phyloP scores from a whole-genome alignment of 768 basidiomycete species.

The Boletus rubescentipes region DNA sequence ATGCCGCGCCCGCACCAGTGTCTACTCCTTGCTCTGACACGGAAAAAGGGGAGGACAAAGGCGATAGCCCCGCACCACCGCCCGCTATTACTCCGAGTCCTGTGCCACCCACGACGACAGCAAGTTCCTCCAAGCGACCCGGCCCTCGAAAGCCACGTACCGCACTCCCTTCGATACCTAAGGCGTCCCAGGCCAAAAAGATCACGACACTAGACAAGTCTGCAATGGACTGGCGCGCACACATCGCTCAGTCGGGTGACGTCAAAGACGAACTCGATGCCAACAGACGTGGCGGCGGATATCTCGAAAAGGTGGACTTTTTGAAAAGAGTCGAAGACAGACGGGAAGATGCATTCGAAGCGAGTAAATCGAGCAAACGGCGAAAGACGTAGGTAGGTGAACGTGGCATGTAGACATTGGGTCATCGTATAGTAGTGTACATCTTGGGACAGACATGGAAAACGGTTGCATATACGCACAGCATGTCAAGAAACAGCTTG shows the following conservation, averaged over 20 bases:
- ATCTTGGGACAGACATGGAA: background rate
- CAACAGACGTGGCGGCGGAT: conserved; percentile 73
- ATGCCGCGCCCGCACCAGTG: background rate
- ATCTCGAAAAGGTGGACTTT: conserved; percentile 84
- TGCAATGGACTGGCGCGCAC: conserved; percentile 80
- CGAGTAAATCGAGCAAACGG: conserved; percentile 56
- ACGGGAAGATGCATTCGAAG: conserved; percentile 63
- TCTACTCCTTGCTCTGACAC: conserved; percentile 6
- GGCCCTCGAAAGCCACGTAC: conserved; percentile 70
- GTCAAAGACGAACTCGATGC: conserved; percentile 72
- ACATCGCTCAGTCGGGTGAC: conserved; percentile 47
- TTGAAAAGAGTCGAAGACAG: conserved; percentile 72
- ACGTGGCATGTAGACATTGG: background rate
- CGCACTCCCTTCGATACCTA: conserved; percentile 53
- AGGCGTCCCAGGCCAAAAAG: conserved; percentile 62
- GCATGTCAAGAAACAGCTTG: background rate
- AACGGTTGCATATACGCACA: background rate
- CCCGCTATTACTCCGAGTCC: background rate
- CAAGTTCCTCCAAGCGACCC: conserved; percentile 39
- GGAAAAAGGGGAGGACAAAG: background rate
- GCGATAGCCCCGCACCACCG: background rate
- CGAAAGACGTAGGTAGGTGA: conserved; percentile 21
- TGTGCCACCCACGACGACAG: background rate
- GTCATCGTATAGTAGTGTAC: conserved; percentile 9
- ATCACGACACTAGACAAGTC: conserved; percentile 84